Percentiles rank a stretch among this genome's conserved stretches.
Conservation (phyloP, 495 filamentous ascomycete species). For the Bathelium albidoporum region DNA sequence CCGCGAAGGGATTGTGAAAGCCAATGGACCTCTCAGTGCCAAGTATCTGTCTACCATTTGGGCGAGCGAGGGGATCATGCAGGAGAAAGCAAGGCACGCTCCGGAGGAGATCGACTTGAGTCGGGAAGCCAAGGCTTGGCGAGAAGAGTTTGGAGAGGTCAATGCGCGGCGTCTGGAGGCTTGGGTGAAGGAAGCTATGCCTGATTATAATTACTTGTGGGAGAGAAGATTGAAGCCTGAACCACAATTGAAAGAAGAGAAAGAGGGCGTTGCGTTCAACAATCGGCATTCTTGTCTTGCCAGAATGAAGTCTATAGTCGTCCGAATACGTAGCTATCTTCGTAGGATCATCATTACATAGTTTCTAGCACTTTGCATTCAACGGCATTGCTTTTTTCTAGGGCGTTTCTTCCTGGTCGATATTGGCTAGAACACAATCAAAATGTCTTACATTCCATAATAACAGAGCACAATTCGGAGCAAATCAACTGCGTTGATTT, state of each 20-base stretch:
- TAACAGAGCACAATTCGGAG: too few species aligned
- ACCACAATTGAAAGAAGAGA: neutral
- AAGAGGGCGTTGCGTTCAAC: neutral
- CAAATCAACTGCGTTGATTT: too few species aligned
- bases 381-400: too few species aligned
- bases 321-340: too few species aligned
- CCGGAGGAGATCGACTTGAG: conserved; percentile 29
- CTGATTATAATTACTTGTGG: conserved; percentile 40
- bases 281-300: too few species aligned
- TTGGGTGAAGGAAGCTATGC: conserved; percentile 34
- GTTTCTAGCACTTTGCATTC: too few species aligned
- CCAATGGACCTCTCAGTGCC: neutral
- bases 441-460: too few species aligned
- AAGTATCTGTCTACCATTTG: conserved; percentile 30
- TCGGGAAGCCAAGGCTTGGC: conserved; percentile 37
- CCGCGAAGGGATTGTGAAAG: neutral
- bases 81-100: conserved; percentile 26
- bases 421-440: too few species aligned
- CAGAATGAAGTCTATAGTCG: too few species aligned
- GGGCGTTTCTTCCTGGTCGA: too few species aligned
- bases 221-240: conserved; percentile 23
- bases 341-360: too few species aligned
- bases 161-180: conserved; percentile 27
- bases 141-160: conserved; percentile 37
- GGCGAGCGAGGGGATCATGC: conserved; percentile 30